Percentiles rank a stretch among this genome's conserved stretches.
Evolutionary conservation across 2,329 filamentous ascomycete species (phyloP).

Genomic region (Ceratocystis alfenasii): DNA sequence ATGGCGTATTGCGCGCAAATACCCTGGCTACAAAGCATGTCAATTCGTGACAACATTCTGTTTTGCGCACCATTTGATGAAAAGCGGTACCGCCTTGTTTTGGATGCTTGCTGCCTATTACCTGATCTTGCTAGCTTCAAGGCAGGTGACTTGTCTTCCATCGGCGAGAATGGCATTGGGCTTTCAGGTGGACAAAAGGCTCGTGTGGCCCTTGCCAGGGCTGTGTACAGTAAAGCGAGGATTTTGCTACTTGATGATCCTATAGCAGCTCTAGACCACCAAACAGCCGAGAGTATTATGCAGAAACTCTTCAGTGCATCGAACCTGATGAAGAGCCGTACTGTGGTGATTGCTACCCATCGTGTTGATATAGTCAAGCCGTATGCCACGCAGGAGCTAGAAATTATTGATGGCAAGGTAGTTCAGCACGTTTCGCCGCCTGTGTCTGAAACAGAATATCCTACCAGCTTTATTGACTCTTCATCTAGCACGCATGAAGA

Average conservation of each 20-base stretch:
- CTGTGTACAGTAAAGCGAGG: slow-evolving; percentile 46
- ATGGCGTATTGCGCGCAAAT: slow-evolving; percentile 48
- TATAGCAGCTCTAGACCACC: slow-evolving; percentile 50
- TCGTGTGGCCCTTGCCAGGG: slow-evolving; percentile 50
- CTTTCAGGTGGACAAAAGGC: slow-evolving; percentile 53
- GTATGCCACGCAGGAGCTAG: slow-evolving; percentile 62
- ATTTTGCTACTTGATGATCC: slow-evolving; percentile 52
- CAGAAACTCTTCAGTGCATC: slow-evolving; percentile 45
- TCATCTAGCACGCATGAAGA: slow-evolving; percentile 8
- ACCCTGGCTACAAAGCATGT: slow-evolving; percentile 55
- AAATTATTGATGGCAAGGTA: slow-evolving; percentile 46
- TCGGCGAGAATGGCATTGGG: slow-evolving; percentile 51
- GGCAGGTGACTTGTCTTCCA: slow-evolving; percentile 45
- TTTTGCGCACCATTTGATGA: slow-evolving; percentile 48
- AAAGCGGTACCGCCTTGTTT: slow-evolving; percentile 44
- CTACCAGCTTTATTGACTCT: background rate
- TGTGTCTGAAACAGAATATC: background rate
- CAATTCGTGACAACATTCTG: slow-evolving; percentile 51
- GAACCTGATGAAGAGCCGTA: slow-evolving; percentile 47
- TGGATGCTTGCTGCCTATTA: slow-evolving; percentile 48
- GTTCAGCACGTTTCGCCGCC: background rate
- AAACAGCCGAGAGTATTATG: slow-evolving; percentile 51
- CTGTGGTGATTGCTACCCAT: slow-evolving; percentile 69
- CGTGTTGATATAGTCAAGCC: slow-evolving; percentile 63
- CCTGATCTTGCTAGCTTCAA: slow-evolving; percentile 46